Evolutionary conservation across 441 rosid genomes (phyloP).

Genomic region (Cnidoscolus chayamansa): DNA sequence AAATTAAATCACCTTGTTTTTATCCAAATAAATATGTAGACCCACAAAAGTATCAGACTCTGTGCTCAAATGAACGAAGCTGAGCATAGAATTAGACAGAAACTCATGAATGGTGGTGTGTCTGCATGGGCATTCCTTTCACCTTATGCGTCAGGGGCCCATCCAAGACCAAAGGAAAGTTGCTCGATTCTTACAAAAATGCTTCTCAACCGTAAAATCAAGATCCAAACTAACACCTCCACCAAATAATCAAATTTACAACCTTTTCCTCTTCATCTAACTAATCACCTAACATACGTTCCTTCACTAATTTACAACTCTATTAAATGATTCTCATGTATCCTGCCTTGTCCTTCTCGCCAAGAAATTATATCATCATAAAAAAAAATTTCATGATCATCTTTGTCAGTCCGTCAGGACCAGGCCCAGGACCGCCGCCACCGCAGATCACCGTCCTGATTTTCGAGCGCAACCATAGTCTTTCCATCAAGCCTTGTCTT

Average conservation of each 20-base stretch:
- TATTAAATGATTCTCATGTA: background rate
- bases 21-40: too few species aligned
- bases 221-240: background rate
- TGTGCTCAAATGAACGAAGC: too few species aligned
- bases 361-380: background rate
- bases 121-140: too few species aligned
- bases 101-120: too few species aligned
- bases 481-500: slow-evolving; percentile 18
- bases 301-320: slow-evolving; percentile 11
- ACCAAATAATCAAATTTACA: slow-evolving; percentile 23
- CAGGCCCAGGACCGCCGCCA: background rate
- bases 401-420: background rate
- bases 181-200: background rate
- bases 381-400: background rate
- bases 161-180: too few species aligned
- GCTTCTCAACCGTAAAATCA: background rate
- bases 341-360: slow-evolving; percentile 5
- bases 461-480: background rate
- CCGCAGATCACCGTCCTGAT: background rate
- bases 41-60: too few species aligned
- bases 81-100: too few species aligned
- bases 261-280: slow-evolving; percentile 4
- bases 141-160: too few species aligned
- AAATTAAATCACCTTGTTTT: too few species aligned
- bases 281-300: slow-evolving; percentile 21